These are phyloP conservation scores for Rhizopogon vinicolor DNA, from an alignment of 768 basidiomycete genomes.

Conservation along the genomic window DNA sequence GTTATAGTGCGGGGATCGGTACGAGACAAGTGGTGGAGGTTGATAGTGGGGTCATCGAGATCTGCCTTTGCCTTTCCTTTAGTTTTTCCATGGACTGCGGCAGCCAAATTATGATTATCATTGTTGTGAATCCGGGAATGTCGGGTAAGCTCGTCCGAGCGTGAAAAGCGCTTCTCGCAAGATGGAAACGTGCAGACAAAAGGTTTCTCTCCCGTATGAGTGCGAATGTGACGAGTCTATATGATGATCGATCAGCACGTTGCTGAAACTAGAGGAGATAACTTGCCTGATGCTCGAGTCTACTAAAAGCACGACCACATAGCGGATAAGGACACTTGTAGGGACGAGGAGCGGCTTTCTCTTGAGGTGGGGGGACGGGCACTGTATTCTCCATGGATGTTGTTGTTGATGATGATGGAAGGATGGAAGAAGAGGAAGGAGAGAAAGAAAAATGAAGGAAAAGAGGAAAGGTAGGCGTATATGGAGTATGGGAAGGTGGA, in stretches of 20 bases:
- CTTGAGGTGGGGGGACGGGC: slow-evolving; percentile 15
- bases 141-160: slow-evolving; percentile 97
- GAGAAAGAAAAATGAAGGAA: slow-evolving; percentile 11
- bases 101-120: slow-evolving; percentile 32
- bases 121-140: slow-evolving; percentile 91
- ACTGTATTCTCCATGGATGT: slow-evolving; percentile 19
- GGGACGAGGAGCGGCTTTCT: slow-evolving; percentile 56
- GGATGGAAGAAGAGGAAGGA: slow-evolving; percentile 7
- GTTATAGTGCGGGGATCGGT: slow-evolving; percentile 12
- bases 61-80: slow-evolving; percentile 27
- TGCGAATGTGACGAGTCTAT: slow-evolving; percentile 96
- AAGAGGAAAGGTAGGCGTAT: slow-evolving; percentile 6
- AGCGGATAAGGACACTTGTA: slow-evolving; percentile 95
- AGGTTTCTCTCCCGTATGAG: slow-evolving; percentile 97
- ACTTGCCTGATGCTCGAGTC: slow-evolving; percentile 91
- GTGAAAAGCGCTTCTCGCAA: slow-evolving; percentile 98
- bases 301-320: slow-evolving; percentile 93
- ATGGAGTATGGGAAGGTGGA: background rate
- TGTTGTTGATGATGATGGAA: slow-evolving; percentile 6
- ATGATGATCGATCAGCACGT: slow-evolving; percentile 15
- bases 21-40: slow-evolving; percentile 20
- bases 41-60: slow-evolving; percentile 24
- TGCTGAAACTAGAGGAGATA: slow-evolving; percentile 9
- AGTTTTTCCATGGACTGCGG: slow-evolving; percentile 14
- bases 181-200: slow-evolving; percentile 87